Conservation (phyloP, 2,329 filamentous ascomycete species). For the Xylaria sp. region DNA sequence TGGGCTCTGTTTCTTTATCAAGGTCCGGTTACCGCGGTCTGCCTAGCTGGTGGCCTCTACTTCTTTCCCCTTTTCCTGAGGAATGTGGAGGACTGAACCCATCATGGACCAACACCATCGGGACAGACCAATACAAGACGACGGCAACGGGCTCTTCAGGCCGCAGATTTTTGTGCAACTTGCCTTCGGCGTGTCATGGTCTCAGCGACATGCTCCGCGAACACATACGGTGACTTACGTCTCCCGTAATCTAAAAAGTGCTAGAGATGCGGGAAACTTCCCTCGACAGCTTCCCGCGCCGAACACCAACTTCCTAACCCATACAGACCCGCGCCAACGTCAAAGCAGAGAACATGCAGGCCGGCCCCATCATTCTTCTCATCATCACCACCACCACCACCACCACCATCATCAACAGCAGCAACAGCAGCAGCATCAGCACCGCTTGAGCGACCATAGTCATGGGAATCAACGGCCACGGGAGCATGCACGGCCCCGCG, state of each 20-base stretch:
- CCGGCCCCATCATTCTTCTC: constrained; percentile 17
- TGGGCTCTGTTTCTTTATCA: constrained; percentile 16
- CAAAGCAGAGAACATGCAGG: constrained; percentile 29
- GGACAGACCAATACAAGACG: constrained; percentile 29
- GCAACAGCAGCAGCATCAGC: constrained; percentile 21
- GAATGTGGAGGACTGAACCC: constrained; percentile 32
- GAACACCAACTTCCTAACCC: constrained; percentile 49
- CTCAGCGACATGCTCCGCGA: constrained; percentile 46
- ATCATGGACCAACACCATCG: constrained; percentile 32
- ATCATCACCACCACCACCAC: constrained; percentile 25
- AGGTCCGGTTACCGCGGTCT: constrained; percentile 9
- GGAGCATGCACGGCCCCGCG: constrained; percentile 24
- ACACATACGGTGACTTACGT: constrained; percentile 51
- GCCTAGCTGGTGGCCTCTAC: neutral
- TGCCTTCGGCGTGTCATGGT: constrained; percentile 56
- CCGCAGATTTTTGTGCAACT: constrained; percentile 55
- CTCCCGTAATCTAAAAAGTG: constrained; percentile 47
- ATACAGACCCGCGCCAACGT: constrained; percentile 34
- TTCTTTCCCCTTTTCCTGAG: constrained; percentile 7
- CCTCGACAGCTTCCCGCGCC: constrained; percentile 49
- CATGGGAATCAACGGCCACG: constrained; percentile 20
- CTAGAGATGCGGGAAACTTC: constrained; percentile 45
- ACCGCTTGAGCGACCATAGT: constrained; percentile 12
- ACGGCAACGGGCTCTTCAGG: constrained; percentile 34
- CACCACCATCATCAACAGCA: too few species aligned